Evolutionary conservation across 306 rosid species (phyloP), one percentile per base, ranked within the genome.

Genomic region (Psophocarpus tetragonolobus): DNA sequence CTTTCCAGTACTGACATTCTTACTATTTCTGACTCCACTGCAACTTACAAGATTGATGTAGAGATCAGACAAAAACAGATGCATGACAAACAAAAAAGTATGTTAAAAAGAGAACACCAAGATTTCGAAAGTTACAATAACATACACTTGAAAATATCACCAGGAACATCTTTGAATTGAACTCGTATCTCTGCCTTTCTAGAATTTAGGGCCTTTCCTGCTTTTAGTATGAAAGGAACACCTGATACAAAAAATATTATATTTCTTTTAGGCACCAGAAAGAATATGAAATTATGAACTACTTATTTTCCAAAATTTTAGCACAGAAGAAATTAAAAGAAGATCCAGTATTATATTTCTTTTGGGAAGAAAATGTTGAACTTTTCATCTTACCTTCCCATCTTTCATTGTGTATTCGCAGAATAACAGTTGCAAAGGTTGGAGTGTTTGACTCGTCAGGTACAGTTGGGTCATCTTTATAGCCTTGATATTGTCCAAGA

Each of bases 401-500:
- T 89, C 98, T 86, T 88, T 93, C 98, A 65, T 93, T 93, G 82
- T 89, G 93, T 30, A 93, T 88, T 42, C 94, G 84, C 82, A 93
- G 89, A 86, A 93, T n/a, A 75, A 85, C 81, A 42, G 96, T 84
- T 60, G 98, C 92, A 78, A 93, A 93, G 54, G 98, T 93, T 77
- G 98, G 98, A 50, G 98, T 93, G 72, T 93, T 93, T 41, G 98
- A 93, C 56, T 87, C 23, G 58, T 91, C 87, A 51, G 97, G 98
- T 84, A 93, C 98, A 0, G 98, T 93, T 47, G 93, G 94, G 81
- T 93, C 97, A 65, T 93, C 97, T 79, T 63, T 89, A 77, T 93
- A 93, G 81, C 98, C 98, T 67, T 91, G 89, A 42, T 93, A 93
- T 85, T 93, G 98, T 71, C 98, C 98, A 58, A 93, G 94, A 85